Evolutionary conservation across 352 stramenopile species (phyloP).

Genomic region (Pythium dissimile): DNA sequence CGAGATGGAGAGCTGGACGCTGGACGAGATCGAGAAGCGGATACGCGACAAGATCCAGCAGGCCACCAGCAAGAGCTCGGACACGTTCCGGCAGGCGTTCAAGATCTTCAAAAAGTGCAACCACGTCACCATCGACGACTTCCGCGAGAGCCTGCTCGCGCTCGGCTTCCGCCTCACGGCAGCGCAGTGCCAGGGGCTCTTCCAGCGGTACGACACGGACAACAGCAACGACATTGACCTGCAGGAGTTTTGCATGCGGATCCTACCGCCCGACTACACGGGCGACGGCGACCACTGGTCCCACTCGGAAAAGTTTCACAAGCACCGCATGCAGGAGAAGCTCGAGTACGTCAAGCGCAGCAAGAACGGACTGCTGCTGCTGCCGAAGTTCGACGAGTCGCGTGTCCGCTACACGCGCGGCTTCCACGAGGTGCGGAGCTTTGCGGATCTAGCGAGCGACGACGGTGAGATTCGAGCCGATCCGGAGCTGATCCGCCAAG

Average conservation of each 20-base stretch:
- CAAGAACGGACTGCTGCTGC: conserved; percentile 57
- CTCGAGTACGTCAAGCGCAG: conserved; percentile 62
- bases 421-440: conserved; percentile 34
- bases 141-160: conserved; percentile 59
- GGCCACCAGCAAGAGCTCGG: conserved; percentile 69
- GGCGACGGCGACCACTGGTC: conserved; percentile 76
- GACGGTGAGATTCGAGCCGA: background rate
- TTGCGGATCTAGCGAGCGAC: conserved; percentile 33
- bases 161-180: conserved; percentile 69
- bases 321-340: conserved; percentile 38
- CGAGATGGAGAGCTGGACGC: conserved; percentile 70
- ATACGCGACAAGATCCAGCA: conserved; percentile 84
- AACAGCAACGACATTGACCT: conserved; percentile 77
- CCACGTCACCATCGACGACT: conserved; percentile 70
- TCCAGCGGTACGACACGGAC: conserved; percentile 72
- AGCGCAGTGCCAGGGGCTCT: conserved; percentile 59
- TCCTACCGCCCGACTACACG: conserved; percentile 78
- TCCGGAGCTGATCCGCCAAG: background rate
- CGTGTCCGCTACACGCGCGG: conserved; percentile 49
- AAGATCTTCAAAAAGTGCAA: conserved; percentile 81
- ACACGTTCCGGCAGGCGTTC: conserved; percentile 76
- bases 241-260: conserved; percentile 77
- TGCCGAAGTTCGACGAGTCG: conserved; percentile 57
- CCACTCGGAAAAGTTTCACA: conserved; percentile 55
- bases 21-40: conserved; percentile 73